Conservation (phyloP, 2,329 filamentous ascomycete species). For the Colletotrichum trifolii region DNA sequence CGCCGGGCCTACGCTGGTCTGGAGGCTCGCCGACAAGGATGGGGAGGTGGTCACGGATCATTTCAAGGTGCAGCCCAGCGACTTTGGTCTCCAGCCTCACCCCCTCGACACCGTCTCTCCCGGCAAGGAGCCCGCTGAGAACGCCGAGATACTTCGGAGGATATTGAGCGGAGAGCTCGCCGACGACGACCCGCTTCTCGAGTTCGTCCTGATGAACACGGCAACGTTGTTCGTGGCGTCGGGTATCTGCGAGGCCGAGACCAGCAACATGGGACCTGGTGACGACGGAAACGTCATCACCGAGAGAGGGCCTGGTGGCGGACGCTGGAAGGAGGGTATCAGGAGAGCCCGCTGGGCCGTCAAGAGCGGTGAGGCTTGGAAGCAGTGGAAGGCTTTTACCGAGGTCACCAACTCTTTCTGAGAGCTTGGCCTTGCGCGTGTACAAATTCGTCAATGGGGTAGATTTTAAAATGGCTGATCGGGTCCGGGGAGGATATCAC, state of each 20-base stretch:
- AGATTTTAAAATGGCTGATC: too few relatives aligned
- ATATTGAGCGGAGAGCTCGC: slow-evolving; percentile 80
- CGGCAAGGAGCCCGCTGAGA: slow-evolving; percentile 86
- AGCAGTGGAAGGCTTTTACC: slow-evolving; percentile 85
- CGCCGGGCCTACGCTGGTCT: slow-evolving; percentile 88
- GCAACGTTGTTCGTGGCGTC: slow-evolving; percentile 87
- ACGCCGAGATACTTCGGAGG: slow-evolving; percentile 83
- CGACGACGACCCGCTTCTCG: slow-evolving; percentile 83
- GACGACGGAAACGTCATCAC: slow-evolving; percentile 84
- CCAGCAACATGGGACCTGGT: slow-evolving; percentile 80
- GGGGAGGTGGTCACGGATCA: slow-evolving; percentile 70
- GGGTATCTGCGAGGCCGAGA: slow-evolving; percentile 86
- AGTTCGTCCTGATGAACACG: slow-evolving; percentile 95
- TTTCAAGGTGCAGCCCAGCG: slow-evolving; percentile 82
- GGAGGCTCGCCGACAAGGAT: slow-evolving; percentile 70
- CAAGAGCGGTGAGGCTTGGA: slow-evolving; percentile 86
- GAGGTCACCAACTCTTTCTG: slow-evolving; percentile 74
- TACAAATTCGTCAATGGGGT: too few relatives aligned
- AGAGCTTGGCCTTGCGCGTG: too few relatives aligned
- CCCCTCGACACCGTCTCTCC: slow-evolving; percentile 82
- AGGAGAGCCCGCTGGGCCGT: slow-evolving; percentile 89
- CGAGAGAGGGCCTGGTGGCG: slow-evolving; percentile 85
- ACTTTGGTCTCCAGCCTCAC: slow-evolving; percentile 86
- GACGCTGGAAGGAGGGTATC: slow-evolving; percentile 95
- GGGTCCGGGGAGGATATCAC: slow-evolving; percentile 10